These are phyloP conservation scores for Fusarium sarcochroum DNA, from an alignment of 2,329 filamentous ascomycete genomes.

Conservation along the genomic window DNA sequence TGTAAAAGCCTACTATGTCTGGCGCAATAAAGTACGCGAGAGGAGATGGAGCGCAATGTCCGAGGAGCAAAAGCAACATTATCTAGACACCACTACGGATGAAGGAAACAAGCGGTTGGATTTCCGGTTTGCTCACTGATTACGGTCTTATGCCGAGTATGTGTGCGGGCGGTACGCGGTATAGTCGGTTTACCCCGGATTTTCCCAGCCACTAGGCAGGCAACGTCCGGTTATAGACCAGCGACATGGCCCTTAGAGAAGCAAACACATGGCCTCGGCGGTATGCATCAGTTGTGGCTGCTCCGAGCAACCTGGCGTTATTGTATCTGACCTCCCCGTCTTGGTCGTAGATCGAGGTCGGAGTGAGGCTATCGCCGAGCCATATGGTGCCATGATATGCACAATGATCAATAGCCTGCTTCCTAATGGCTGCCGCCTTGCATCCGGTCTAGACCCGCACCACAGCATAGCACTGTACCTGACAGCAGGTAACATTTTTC, in stretches of 20 bases:
- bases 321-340: not conserved
- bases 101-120: conserved; percentile 29
- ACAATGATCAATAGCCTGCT: conserved; percentile 20
- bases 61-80: conserved; percentile 11
- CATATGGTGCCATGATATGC: conserved; percentile 31
- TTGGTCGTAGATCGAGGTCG: conserved; percentile 16
- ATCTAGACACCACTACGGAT: conserved; percentile 27
- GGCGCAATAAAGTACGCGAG: conserved; percentile 51
- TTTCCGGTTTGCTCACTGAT: conserved; percentile 30
- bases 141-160: conserved; percentile 11
- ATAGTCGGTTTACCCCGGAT: conserved; percentile 20
- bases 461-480: conserved; percentile 11
- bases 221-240: not conserved
- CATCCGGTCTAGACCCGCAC: conserved; percentile 33
- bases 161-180: not conserved
- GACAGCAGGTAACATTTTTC: conserved; percentile 15
- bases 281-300: not conserved
- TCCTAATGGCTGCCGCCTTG: conserved; percentile 21
- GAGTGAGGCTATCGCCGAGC: conserved; percentile 39
- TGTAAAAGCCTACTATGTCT: conserved; percentile 58
- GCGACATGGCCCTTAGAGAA: not conserved
- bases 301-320: not conserved
- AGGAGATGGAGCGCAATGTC: conserved; percentile 29
- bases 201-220: not conserved
- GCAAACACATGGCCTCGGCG: not conserved